Evolutionary conservation across 192 early-diverging fungal species (phyloP), one percentile per base, ranked within the genome.

Genomic region (Backusella luteola): DNA sequence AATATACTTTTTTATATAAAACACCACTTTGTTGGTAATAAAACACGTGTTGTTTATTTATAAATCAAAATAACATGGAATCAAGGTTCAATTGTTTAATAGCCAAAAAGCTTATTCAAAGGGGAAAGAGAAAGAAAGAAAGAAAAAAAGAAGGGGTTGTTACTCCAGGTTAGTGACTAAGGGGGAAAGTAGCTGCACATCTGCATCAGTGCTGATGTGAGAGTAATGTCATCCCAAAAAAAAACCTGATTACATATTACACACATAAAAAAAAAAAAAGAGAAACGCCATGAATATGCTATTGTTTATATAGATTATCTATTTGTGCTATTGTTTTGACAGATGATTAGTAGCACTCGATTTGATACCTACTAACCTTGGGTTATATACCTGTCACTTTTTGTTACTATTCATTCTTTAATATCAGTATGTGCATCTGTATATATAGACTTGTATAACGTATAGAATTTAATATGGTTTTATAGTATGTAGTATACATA

Each of bases 31-130:
- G 23, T 63, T 26, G 56, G 56, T 63, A 63, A 63, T 63, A 29
- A 63, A 29, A 63, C 56, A 63, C 56, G 56, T 63, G 56, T 63
- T 29, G n/a, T 63, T 63, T 63, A 63, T 63, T 63, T 63, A 63
- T 63, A 63, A 63, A 63, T 29, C 23, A 29, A 29, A 63, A 14
- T 29, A 63, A 29, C 56, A 23, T 63, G 56, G 56, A 63, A 63
- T 63, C 56, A 63, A 63, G 56, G 56, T 63, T 63, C 56, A 12
- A 63, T 63, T 63, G 56, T 63, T 29, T 29, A 63, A 63, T 9
- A 56, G 21, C 19, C 1, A 63, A 63, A 59, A 63, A 63, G 53
- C 23, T 59, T 59, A 59, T 59, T 12, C 53, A 59, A 59, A 59
- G 53, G 53, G 26, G 53, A 26, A 26, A 9, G 21, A 23, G 53